Conservation (phyloP, 768 basidiomycete genomes). For the Leccinellum albellum region DNA sequence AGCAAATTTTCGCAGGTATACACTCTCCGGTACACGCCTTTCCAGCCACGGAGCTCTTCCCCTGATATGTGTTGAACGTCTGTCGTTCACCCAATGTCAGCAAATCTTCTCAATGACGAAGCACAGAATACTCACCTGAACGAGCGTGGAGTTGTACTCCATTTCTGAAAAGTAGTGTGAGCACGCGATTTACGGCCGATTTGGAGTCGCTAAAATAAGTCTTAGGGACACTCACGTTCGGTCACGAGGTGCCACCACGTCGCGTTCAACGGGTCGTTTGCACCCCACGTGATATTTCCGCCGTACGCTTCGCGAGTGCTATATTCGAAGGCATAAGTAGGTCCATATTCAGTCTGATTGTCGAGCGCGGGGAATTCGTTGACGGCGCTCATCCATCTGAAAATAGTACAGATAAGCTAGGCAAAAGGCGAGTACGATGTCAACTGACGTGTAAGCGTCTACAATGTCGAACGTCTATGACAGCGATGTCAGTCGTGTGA, state of each 20-base stretch:
- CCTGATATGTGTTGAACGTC: constrained; percentile 62
- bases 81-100: constrained; percentile 16
- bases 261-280: constrained; percentile 63
- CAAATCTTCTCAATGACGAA: neutral
- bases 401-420: neutral
- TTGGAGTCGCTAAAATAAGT: neutral
- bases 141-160: constrained; percentile 8
- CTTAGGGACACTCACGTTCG: constrained; percentile 41
- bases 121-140: constrained; percentile 6
- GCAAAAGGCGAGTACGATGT: neutral
- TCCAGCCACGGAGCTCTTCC: constrained; percentile 54
- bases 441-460: constrained; percentile 64
- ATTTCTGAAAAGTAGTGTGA: constrained; percentile 9
- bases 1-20: constrained; percentile 60
- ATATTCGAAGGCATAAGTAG: constrained; percentile 57
- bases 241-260: constrained; percentile 78
- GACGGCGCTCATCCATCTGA: constrained; percentile 61
- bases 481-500: neutral
- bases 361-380: constrained; percentile 54
- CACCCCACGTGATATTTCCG: constrained; percentile 46
- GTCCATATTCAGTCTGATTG: constrained; percentile 49
- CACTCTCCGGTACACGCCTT: constrained; percentile 54
- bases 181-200: neutral
- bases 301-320: constrained; percentile 66
- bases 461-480: constrained; percentile 66